These are phyloP conservation scores for Gnetum montanum DNA, from an alignment of 75 land plant species.

Conservation along the genomic window DNA sequence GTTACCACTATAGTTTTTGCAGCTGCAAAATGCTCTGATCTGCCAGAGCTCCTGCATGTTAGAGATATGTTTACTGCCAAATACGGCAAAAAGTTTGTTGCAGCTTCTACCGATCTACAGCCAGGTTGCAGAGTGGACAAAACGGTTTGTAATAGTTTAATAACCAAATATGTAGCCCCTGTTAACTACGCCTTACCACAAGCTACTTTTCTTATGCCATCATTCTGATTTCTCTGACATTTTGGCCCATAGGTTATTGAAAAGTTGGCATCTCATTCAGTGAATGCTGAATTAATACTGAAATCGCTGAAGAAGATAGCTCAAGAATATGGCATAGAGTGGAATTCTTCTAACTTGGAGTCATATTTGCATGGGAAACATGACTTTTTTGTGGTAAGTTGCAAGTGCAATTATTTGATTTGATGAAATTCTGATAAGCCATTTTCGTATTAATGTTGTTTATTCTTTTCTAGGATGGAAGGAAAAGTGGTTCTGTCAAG, in stretches of 20 bases:
- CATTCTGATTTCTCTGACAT: no score
- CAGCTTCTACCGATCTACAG: constrained; percentile 76
- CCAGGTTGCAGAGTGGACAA: constrained; percentile 96
- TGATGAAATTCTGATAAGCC: not conserved
- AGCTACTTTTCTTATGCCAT: not conserved
- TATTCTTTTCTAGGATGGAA: constrained; percentile 41
- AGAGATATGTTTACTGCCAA: constrained; percentile 67
- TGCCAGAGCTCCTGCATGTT: constrained; percentile 70
- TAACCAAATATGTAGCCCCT: not conserved
- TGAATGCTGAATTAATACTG: constrained; percentile 68
- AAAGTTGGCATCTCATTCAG: constrained; percentile 58
- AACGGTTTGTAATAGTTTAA: constrained; percentile 8
- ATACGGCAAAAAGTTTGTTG: constrained; percentile 89
- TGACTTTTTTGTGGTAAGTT: constrained; percentile 62
- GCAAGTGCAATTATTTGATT: not conserved
- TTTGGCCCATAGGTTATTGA: constrained; percentile 58
- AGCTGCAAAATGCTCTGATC: constrained; percentile 85
- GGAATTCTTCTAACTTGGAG: constrained; percentile 73
- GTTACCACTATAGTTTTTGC: constrained; percentile 88
- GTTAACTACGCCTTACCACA: not conserved
- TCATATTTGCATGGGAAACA: constrained; percentile 49
- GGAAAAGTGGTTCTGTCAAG: constrained; percentile 28
- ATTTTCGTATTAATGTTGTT: not conserved
- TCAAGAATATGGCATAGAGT: constrained; percentile 71
- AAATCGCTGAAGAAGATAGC: constrained; percentile 91